Base-by-base conservation (phyloP, 352 stramenopile genomes). In the Phytophthora tentaculata region DNA sequence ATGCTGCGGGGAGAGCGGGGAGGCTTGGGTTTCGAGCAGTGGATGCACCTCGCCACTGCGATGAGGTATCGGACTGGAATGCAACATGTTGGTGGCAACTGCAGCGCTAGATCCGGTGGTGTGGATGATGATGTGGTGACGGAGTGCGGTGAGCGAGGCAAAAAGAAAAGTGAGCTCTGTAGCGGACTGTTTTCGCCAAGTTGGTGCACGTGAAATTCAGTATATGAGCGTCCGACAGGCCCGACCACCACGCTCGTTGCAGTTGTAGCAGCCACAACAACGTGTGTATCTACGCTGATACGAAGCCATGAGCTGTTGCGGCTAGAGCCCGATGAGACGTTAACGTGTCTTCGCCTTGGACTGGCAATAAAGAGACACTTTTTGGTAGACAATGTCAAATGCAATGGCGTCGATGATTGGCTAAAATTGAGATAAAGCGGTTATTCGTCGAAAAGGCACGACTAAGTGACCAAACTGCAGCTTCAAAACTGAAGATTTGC, bases 401-500 rank as follows among this genome's bases (percentile, higher is more conserved):
- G 44, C 50, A 23, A 23, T 13, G 13, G 4, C 19, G 28, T 14
- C 16, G 39, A 5, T 22, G 49, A 67, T 28, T 61, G 50, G 41
- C 19, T 20, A 19, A 61, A 67, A 61, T n/a, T n/a, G n/a, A n/a
- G n/a, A 45, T 4, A 53, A 32, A n/a, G 1, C 22, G 13, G n/a
- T 53, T 44, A 62, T 68, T 56, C 45, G 53, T 22, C 22, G 28
- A 56, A 64, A 64, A 43, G 35, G 19, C 24, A 29, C 49, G 47
- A 53, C 28, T 57, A 60, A 62, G 41, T 7, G 41, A 55, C 67
- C 50, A 41, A 65, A 65, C 32, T 47, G 43, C 56, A 59, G 39
- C 48, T 61, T 71, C 56, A 61, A 71, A 6, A 64, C 65, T 68
- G 65, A 72, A 72, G 60, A 63, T 72, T 72, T 68, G 64, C 29